phyloP scores from a whole-genome alignment of 177 flowering plant genomes.

The Vitis hybrid region DNA sequence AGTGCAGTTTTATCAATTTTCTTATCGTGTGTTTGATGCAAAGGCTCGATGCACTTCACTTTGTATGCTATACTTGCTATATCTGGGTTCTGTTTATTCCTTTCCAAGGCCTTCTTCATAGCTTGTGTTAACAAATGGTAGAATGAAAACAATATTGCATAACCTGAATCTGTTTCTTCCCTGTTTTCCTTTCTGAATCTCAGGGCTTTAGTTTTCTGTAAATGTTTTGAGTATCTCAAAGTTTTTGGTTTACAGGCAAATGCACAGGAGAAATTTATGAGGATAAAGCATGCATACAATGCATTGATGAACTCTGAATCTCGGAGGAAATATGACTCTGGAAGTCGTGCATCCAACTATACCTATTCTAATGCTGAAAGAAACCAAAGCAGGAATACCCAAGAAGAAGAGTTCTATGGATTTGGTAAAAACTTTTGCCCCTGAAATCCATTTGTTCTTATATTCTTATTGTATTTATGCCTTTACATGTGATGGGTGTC shows the following conservation, averaged over 20 bases:
- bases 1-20: not conserved
- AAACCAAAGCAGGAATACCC: conserved; percentile 31
- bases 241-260: conserved; percentile 47
- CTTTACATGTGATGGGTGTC: not conserved
- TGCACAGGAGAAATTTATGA: conserved; percentile 91
- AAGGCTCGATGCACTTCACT: not conserved
- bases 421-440: conserved; percentile 56
- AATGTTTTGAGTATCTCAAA: not conserved
- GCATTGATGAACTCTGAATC: conserved; percentile 69
- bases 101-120: not conserved
- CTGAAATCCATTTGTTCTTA: not conserved
- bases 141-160: not conserved
- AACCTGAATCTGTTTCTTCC: not conserved
- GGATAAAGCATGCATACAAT: conserved; percentile 94
- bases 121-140: not conserved
- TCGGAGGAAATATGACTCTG: conserved; percentile 45
- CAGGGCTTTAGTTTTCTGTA: not conserved
- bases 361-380: conserved; percentile 45
- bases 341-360: conserved; percentile 41
- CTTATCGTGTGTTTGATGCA: not conserved
- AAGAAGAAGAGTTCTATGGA: conserved; percentile 90
- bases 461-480: not conserved
- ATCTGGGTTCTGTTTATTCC: not conserved
- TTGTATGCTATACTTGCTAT: not conserved
- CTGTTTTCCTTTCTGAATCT: not conserved